Evolutionary conservation across 495 filamentous ascomycete species (phyloP).

Genomic region (Ascodesmis nigricans): DNA sequence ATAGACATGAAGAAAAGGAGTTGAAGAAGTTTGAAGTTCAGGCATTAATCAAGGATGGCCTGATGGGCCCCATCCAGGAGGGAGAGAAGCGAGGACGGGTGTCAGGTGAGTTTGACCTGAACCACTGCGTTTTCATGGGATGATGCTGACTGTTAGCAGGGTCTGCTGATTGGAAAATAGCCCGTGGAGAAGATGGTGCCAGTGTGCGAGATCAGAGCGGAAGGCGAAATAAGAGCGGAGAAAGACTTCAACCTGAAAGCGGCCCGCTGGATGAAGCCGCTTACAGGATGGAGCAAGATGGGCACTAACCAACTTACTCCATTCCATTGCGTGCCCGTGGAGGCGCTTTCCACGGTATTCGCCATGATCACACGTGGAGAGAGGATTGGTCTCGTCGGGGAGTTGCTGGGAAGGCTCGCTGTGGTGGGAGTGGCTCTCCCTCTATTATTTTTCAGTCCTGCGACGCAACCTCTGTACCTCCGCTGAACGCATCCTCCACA

Average conservation of each 20-base stretch:
- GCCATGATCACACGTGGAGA: too few species aligned
- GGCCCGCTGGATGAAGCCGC: slow-evolving; percentile 16
- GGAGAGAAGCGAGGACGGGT: slow-evolving; percentile 18
- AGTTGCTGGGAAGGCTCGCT: too few species aligned
- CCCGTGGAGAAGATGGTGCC: slow-evolving; percentile 13
- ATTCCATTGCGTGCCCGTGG: too few species aligned
- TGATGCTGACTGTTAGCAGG: slow-evolving; percentile 10
- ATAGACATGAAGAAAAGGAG: slow-evolving; percentile 66
- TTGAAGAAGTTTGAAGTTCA: slow-evolving; percentile 24
- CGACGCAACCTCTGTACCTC: too few species aligned
- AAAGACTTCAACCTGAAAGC: too few species aligned
- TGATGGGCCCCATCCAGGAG: slow-evolving; percentile 2
- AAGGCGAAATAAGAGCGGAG: too few species aligned
- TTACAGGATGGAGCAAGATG: slow-evolving; percentile 18
- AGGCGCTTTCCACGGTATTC: too few species aligned
- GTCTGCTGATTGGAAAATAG: slow-evolving; percentile 15
- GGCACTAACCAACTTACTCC: too few species aligned
- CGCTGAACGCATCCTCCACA: too few species aligned
- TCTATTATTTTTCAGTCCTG: too few species aligned
- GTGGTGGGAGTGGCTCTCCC: too few species aligned
- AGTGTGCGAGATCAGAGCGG: slow-evolving; percentile 3
- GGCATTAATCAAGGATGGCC: slow-evolving; percentile 7
- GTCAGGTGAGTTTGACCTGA: slow-evolving; percentile 19
- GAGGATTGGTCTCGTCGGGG: too few species aligned
- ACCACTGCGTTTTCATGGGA: background rate